Conservation (phyloP, 2,329 filamentous ascomycete genomes). For the Aspergillus chevalieri region DNA sequence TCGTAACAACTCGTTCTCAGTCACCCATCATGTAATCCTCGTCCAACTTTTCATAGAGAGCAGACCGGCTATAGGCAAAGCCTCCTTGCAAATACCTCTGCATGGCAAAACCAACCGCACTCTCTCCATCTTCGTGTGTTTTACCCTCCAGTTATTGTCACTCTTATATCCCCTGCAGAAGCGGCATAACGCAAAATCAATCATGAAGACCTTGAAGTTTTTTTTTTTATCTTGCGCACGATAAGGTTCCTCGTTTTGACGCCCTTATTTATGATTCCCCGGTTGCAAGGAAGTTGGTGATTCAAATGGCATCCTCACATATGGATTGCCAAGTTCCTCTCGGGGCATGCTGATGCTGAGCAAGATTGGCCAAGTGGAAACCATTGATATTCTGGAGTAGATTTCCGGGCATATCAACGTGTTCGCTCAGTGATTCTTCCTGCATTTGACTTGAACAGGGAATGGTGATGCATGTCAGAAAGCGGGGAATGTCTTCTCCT, state of each 20-base stretch:
- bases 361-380: conserved; percentile 10
- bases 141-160: conserved; percentile 10
- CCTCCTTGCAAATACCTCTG: conserved; percentile 9
- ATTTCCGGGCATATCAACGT: conserved; percentile 8
- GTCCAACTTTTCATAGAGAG: background rate
- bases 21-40: background rate
- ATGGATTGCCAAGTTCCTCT: conserved; percentile 11
- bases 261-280: conserved; percentile 14
- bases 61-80: conserved; percentile 13
- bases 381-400: conserved; percentile 13
- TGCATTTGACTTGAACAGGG: background rate
- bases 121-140: conserved; percentile 15
- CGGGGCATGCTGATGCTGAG: conserved; percentile 1
- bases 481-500: conserved; percentile 11
- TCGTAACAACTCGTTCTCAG: background rate
- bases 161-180: conserved; percentile 10
- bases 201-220: conserved; percentile 8
- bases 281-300: conserved; percentile 11
- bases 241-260: conserved; percentile 15
- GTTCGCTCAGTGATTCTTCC: conserved; percentile 1
- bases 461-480: conserved; percentile 5
- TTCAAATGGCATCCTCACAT: conserved; percentile 16
- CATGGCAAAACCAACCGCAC: conserved; percentile 12
- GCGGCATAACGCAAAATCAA: conserved; percentile 9
- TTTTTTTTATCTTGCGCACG: conserved; percentile 1